Evolutionary conservation across 257 asterid genomes (phyloP).

Genomic region (Striga asiatica): DNA sequence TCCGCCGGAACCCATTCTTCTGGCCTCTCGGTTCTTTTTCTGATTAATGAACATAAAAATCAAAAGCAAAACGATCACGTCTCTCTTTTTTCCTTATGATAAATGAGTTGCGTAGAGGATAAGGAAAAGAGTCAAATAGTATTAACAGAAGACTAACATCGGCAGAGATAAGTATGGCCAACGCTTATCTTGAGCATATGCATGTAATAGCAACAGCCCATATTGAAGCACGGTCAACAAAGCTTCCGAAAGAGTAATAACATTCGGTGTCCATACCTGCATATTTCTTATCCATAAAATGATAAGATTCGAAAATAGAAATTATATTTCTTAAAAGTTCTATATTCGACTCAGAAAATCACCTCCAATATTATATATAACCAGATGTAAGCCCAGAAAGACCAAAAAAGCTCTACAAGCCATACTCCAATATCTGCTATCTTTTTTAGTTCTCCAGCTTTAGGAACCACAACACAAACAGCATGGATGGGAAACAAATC

Average conservation of each 20-base stretch:
- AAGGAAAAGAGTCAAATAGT: background rate
- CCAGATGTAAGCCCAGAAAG: slow-evolving; percentile 99
- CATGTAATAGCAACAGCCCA: slow-evolving; percentile 76
- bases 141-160: slow-evolving; percentile 41
- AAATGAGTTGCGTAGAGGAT: background rate
- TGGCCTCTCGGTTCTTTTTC: slow-evolving; percentile 75
- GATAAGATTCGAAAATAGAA: background rate
- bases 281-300: background rate
- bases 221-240: slow-evolving; percentile 79
- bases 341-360: background rate
- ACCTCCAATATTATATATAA: slow-evolving; percentile 86
- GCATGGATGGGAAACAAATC: slow-evolving; percentile 98
- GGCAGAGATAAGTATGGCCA: slow-evolving; percentile 94
- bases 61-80: background rate
- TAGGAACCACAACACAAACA: slow-evolving; percentile 89
- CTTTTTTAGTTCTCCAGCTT: slow-evolving; percentile 84
- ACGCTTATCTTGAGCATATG: slow-evolving; percentile 90
- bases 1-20: slow-evolving; percentile 93
- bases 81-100: background rate
- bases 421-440: slow-evolving; percentile 91
- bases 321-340: background rate
- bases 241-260: slow-evolving; percentile 85
- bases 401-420: slow-evolving; percentile 97
- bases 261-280: slow-evolving; percentile 89
- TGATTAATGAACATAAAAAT: slow-evolving; percentile 14